Conservation (phyloP, 805 yeast genomes). For the Zygosaccharomyces rouxii region DNA sequence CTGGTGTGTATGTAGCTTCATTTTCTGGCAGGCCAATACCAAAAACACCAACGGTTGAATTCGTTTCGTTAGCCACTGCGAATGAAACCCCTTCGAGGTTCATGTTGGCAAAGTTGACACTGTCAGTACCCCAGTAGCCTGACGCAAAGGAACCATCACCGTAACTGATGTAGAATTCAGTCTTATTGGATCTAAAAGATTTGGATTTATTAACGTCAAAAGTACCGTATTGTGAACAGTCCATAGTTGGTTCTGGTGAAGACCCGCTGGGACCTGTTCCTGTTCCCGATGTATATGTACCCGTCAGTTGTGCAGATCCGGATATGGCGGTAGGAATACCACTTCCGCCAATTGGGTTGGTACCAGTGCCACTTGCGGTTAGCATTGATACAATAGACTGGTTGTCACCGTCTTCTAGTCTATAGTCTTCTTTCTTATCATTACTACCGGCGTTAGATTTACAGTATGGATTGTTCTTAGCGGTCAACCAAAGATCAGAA, state of each 20-base stretch:
- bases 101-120: slow-evolving; percentile 48
- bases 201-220: slow-evolving; percentile 24
- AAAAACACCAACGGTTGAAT: slow-evolving; percentile 63
- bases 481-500: slow-evolving; percentile 54
- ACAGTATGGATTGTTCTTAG: slow-evolving; percentile 47
- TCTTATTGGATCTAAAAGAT: slow-evolving; percentile 26
- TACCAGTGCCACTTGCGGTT: neutral
- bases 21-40: slow-evolving; percentile 69
- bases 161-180: slow-evolving; percentile 45
- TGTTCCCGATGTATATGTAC: slow-evolving; percentile 3
- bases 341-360: neutral
- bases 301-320: neutral
- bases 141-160: slow-evolving; percentile 48
- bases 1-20: slow-evolving; percentile 52
- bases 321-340: neutral
- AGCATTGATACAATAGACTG: neutral
- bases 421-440: slow-evolving; percentile 34
- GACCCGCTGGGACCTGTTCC: slow-evolving; percentile 5
- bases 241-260: slow-evolving; percentile 27
- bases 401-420: slow-evolving; percentile 35
- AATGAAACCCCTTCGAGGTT: slow-evolving; percentile 52
- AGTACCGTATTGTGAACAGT: slow-evolving; percentile 40
- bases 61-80: slow-evolving; percentile 67
- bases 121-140: slow-evolving; percentile 49
- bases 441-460: slow-evolving; percentile 22